A percentile compares a stretch with the other conserved stretches of the same genome.
Evolutionary conservation across 148 eudicot species (phyloP).

Genomic region (Hydrangea macrophylla): DNA sequence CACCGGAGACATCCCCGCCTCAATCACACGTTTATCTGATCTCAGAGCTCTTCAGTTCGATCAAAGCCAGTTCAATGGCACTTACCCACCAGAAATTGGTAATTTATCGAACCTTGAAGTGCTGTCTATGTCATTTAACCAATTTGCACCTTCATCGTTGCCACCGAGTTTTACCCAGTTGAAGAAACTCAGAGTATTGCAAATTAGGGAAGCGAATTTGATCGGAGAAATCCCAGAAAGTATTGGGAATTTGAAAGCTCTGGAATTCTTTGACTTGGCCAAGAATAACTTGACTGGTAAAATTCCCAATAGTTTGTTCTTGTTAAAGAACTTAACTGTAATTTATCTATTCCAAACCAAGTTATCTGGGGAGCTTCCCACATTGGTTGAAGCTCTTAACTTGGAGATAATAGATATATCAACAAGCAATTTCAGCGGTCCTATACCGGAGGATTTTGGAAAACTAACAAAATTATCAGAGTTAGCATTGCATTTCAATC

Average conservation of each 20-base stretch:
- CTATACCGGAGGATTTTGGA: not conserved
- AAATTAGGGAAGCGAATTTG: conserved; percentile 1
- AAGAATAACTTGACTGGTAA: conserved; percentile 8
- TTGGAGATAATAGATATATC: conserved; percentile 1
- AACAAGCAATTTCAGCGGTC: not conserved
- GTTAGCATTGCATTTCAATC: not conserved
- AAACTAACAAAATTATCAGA: not conserved
- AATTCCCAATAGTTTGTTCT: conserved; percentile 7
- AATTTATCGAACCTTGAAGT: not conserved
- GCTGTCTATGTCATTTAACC: conserved; percentile 2
- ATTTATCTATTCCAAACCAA: conserved; percentile 4
- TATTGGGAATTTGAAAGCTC: not conserved
- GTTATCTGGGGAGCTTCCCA: conserved; percentile 11
- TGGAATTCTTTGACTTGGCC: conserved; percentile 10
- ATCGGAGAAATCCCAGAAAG: conserved; percentile 13
- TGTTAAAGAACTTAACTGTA: conserved; percentile 1
- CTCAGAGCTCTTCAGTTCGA: not conserved
- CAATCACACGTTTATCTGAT: conserved; percentile 13
- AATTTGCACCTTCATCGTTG: not conserved
- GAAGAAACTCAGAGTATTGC: not conserved
- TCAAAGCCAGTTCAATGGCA: not conserved
- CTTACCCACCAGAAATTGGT: not conserved
- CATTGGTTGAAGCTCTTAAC: not conserved
- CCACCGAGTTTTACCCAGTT: conserved; percentile 7
- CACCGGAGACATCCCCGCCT: conserved; percentile 21